These are phyloP conservation scores for Deinandra increscens DNA, from an alignment of 129 eudicot species.

Conservation along the genomic window DNA sequence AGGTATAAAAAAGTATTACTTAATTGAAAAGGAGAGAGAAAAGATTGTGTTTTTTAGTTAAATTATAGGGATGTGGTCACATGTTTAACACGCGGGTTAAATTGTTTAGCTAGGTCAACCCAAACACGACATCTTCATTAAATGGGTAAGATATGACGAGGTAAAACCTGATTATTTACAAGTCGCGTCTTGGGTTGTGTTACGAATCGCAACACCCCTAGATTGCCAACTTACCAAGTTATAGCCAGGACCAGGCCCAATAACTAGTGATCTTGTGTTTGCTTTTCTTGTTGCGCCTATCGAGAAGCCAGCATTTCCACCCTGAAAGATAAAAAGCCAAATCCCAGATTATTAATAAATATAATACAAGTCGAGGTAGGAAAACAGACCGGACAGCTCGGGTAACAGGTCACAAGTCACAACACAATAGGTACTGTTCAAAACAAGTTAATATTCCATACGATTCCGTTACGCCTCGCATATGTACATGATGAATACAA, in stretches of 20 bases:
- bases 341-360: background rate
- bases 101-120: too few species aligned
- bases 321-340: conserved; percentile 35
- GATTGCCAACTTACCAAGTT: conserved; percentile 63
- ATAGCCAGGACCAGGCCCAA: conserved; percentile 96
- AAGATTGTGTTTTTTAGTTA: too few species aligned
- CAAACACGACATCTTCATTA: too few species aligned
- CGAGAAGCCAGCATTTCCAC: conserved; percentile 70
- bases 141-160: too few species aligned
- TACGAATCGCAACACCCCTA: too few species aligned
- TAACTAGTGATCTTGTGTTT: conserved; percentile 54
- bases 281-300: conserved; percentile 63
- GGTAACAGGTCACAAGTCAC: background rate
- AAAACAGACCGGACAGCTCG: background rate
- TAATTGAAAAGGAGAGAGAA: too few species aligned
- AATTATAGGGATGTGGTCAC: too few species aligned
- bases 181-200: too few species aligned
- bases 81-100: too few species aligned
- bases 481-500: background rate
- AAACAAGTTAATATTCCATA: background rate
- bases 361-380: background rate
- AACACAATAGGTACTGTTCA: background rate
- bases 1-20: too few species aligned
- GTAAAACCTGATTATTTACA: too few species aligned
- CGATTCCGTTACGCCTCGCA: background rate